phyloP scores from a whole-genome alignment of 2,329 filamentous ascomycete species.

The Rutstroemia sp. region DNA sequence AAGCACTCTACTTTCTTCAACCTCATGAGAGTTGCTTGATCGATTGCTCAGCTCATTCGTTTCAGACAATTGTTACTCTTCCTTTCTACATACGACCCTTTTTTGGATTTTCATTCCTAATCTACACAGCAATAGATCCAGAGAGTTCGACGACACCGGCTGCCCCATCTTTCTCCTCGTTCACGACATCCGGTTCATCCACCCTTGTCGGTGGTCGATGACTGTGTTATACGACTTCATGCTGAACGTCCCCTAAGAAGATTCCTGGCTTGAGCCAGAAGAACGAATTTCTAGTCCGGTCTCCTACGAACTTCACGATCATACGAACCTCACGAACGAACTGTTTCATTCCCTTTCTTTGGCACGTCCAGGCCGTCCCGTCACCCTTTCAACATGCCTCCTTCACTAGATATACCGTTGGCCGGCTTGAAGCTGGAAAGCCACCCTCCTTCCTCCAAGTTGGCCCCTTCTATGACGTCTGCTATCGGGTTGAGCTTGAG shows the following conservation, averaged over 20 bases:
- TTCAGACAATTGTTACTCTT: neutral
- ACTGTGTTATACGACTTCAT: slow-evolving; percentile 7
- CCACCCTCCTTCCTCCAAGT: slow-evolving; percentile 5
- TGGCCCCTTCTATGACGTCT: neutral
- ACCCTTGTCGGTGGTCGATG: neutral
- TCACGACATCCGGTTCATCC: neutral
- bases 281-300: neutral
- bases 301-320: neutral
- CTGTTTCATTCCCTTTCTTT: neutral
- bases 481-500: slow-evolving; percentile 46
- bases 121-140: neutral
- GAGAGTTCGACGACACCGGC: neutral
- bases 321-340: neutral
- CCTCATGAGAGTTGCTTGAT: slow-evolving; percentile 1
- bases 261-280: slow-evolving; percentile 5
- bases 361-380: neutral
- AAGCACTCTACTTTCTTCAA: neutral
- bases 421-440: slow-evolving; percentile 7
- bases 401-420: slow-evolving; percentile 5
- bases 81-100: neutral
- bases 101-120: neutral
- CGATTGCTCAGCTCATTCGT: neutral
- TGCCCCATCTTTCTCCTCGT: neutral
- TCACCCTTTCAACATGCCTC: slow-evolving; percentile 1
- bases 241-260: slow-evolving; percentile 4